Evolutionary conservation across 768 basidiomycete genomes (phyloP).

Genomic region (Pilatotrama ljubarskyi): DNA sequence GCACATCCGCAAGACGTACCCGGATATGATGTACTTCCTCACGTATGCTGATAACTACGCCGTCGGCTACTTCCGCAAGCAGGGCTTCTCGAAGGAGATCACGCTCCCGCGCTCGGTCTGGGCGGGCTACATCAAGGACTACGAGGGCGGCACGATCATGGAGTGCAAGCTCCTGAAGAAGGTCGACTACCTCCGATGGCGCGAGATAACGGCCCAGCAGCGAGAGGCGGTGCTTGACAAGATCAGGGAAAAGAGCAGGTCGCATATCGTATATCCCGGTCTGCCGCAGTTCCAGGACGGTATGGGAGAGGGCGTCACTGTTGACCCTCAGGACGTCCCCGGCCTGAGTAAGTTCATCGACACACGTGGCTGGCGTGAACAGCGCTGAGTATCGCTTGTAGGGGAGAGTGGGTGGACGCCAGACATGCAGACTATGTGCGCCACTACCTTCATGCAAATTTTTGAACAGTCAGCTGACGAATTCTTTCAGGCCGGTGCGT

Average conservation of each 20-base stretch:
- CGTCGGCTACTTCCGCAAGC: constrained; percentile 98
- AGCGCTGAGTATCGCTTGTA: constrained; percentile 33
- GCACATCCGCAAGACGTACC: constrained; percentile 81
- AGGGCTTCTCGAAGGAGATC: constrained; percentile 98
- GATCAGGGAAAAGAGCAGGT: constrained; percentile 82
- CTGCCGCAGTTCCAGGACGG: constrained; percentile 73
- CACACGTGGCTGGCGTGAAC: neutral
- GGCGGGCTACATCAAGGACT: constrained; percentile 99
- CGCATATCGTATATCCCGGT: constrained; percentile 84
- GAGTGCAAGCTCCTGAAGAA: constrained; percentile 94
- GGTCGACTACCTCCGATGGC: constrained; percentile 85
- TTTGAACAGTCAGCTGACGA: no score
- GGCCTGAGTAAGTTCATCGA: constrained; percentile 54
- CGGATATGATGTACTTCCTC: constrained; percentile 89
- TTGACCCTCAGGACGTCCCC: constrained; percentile 81
- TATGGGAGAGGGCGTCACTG: constrained; percentile 45
- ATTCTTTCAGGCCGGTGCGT: constrained; percentile 35
- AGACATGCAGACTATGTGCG: constrained; percentile 73
- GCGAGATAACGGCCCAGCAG: constrained; percentile 72
- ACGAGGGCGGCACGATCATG: constrained; percentile 99
- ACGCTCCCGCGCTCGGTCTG: constrained; percentile 86
- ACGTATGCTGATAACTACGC: constrained; percentile 99
- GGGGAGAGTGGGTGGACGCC: constrained; percentile 94
- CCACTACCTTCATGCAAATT: no score
- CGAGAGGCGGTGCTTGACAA: constrained; percentile 88